phyloP scores from a whole-genome alignment of 331 rosid genomes.

The Quercus tomentella region DNA sequence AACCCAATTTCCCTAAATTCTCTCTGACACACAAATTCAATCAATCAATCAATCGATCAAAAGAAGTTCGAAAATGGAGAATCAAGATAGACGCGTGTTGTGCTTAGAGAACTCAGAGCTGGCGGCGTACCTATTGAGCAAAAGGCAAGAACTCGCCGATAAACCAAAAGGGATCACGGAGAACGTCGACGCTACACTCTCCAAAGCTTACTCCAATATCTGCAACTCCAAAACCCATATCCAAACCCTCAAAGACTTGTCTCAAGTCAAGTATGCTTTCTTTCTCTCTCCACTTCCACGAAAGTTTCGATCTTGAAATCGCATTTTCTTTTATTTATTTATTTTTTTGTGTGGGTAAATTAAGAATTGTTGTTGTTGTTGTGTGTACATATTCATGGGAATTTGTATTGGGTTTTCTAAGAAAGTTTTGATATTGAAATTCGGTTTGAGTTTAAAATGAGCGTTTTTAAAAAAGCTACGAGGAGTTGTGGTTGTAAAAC shows the following conservation, averaged over 20 bases:
- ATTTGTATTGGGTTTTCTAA: too few species aligned
- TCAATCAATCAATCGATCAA: background rate
- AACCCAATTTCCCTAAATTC: background rate
- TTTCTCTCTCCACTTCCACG: background rate
- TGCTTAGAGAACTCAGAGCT: conserved; percentile 66
- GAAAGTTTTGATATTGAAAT: too few species aligned
- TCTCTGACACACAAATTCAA: background rate
- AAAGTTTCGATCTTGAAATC: background rate
- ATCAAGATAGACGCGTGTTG: conserved; percentile 28
- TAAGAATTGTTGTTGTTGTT: too few species aligned
- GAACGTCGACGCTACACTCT: conserved; percentile 59
- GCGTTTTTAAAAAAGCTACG: too few species aligned
- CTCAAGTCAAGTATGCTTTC: conserved; percentile 57
- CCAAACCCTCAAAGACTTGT: conserved; percentile 66
- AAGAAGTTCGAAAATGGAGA: conserved; percentile 44
- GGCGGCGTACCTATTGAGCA: conserved; percentile 51
- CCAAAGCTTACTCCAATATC: conserved; percentile 73
- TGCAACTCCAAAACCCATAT: conserved; percentile 63
- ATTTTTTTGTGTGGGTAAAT: too few species aligned
- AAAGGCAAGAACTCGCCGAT: conserved; percentile 69
- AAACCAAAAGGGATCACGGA: conserved; percentile 69
- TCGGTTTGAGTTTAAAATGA: too few species aligned
- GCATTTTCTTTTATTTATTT: background rate
- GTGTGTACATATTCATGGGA: too few species aligned
- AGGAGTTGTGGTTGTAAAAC: too few species aligned